A percentile compares a stretch with the other conserved stretches of the same genome.
Conservation (phyloP, 2,329 filamentous ascomycete genomes). For the Cryphonectria nitschkei region DNA sequence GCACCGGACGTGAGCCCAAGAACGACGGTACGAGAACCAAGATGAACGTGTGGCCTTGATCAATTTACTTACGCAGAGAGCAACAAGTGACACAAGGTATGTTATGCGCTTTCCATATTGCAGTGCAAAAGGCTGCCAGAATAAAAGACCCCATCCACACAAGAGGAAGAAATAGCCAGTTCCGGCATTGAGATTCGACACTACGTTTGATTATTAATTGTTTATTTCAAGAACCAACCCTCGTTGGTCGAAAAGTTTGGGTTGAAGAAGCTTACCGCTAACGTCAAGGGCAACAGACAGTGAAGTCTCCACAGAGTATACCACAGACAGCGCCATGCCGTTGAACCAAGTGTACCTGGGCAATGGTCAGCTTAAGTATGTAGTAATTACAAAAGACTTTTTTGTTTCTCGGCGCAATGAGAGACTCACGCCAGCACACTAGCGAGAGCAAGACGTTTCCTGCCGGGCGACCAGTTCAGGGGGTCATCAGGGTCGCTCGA, state of each 20-base stretch:
- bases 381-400: not conserved
- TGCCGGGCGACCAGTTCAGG: slow-evolving; percentile 40
- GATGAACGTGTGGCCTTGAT: not conserved
- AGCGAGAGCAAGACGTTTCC: slow-evolving; percentile 30
- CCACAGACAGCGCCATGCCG: slow-evolving; percentile 28
- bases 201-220: not conserved
- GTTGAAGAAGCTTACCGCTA: slow-evolving; percentile 14
- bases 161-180: slow-evolving; percentile 44
- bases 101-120: slow-evolving; percentile 42
- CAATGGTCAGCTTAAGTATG: not conserved
- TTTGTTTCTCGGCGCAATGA: too few relatives aligned
- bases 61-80: slow-evolving; percentile 24
- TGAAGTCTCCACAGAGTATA: slow-evolving; percentile 26
- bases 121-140: slow-evolving; percentile 52
- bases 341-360: slow-evolving; percentile 30
- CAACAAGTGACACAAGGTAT: slow-evolving; percentile 32
- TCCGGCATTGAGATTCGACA: slow-evolving; percentile 33
- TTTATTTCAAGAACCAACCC: not conserved
- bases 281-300: slow-evolving; percentile 28
- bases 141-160: slow-evolving; percentile 47
- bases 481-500: slow-evolving; percentile 46
- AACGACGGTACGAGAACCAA: not conserved
- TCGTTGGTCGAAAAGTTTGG: not conserved
- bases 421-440: slow-evolving; percentile 34
- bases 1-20: not conserved